Evolutionary conservation across 352 stramenopile species (phyloP).

Genomic region (Pythium utonaiense): DNA sequence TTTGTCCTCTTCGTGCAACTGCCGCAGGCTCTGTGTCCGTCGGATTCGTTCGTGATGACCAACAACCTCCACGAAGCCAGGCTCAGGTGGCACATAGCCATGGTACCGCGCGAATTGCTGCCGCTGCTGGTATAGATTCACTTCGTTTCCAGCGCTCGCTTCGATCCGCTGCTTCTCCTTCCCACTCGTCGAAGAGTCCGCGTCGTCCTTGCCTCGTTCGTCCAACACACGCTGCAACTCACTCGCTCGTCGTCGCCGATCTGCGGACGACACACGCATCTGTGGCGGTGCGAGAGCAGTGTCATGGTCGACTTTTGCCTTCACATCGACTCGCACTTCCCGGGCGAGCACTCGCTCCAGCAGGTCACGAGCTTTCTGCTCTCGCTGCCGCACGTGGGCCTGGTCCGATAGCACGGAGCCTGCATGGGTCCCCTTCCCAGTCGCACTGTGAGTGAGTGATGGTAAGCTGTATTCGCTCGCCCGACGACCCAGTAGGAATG

Average conservation of each 20-base stretch:
- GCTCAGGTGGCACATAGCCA: background rate
- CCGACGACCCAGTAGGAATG: constrained; percentile 57
- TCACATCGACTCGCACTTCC: constrained; percentile 1
- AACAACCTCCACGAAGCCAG: constrained; percentile 19
- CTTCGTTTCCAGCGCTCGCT: background rate
- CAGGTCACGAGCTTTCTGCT: constrained; percentile 36
- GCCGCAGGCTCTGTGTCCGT: constrained; percentile 7
- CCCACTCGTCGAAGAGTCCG: background rate
- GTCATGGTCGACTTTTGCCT: background rate
- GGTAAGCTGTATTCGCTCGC: constrained; percentile 35
- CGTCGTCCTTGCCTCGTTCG: background rate
- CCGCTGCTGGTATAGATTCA: background rate
- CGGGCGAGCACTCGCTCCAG: constrained; percentile 31
- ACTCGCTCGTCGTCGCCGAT: constrained; percentile 4
- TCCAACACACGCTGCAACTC: constrained; percentile 14
- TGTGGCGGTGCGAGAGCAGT: constrained; percentile 4
- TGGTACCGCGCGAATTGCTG: constrained; percentile 9
- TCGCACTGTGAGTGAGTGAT: background rate
- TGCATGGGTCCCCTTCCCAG: background rate
- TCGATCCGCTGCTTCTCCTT: background rate
- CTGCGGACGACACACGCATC: constrained; percentile 8
- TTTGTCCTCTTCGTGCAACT: constrained; percentile 19
- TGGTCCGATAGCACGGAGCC: background rate
- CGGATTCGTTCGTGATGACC: constrained; percentile 10
- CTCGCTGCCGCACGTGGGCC: constrained; percentile 25